These are phyloP conservation scores for Periglandula ipomoeae DNA, from an alignment of 2,329 filamentous ascomycete species.

Conservation along the genomic window DNA sequence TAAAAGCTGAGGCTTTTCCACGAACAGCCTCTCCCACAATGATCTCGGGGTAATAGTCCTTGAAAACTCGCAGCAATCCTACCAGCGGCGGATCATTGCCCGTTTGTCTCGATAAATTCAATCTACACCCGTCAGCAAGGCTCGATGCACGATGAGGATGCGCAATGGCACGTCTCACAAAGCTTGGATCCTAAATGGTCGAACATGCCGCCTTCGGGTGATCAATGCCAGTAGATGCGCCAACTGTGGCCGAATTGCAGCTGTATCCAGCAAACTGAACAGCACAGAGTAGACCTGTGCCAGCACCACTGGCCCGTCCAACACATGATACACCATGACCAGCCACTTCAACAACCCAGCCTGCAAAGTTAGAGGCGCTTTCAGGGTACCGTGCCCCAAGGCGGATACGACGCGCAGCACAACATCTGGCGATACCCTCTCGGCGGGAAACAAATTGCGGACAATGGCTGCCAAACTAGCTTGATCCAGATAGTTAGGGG, in stretches of 20 bases:
- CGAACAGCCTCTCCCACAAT: conserved; percentile 62
- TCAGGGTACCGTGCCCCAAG: conserved; percentile 69
- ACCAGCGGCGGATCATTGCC: conserved; percentile 67
- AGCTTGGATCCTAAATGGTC: conserved; percentile 72
- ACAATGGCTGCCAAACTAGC: conserved; percentile 59
- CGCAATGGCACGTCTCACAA: conserved; percentile 37
- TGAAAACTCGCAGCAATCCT: conserved; percentile 71
- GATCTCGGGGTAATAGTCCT: conserved; percentile 85
- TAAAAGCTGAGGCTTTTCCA: conserved; percentile 53
- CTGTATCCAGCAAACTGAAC: conserved; percentile 75
- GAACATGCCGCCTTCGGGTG: conserved; percentile 73
- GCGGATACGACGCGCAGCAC: conserved; percentile 60
- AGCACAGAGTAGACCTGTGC: conserved; percentile 65
- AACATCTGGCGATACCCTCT: conserved; percentile 48
- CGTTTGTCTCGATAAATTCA: conserved; percentile 48
- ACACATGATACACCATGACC: conserved; percentile 61
- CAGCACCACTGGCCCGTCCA: conserved; percentile 55
- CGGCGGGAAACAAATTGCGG: conserved; percentile 68
- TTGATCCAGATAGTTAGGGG: conserved; percentile 65
- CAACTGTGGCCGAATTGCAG: conserved; percentile 57
- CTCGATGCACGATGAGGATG: conserved; percentile 4
- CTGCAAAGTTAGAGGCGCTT: conserved; percentile 64
- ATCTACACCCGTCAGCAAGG: conserved; percentile 26
- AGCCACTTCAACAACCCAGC: conserved; percentile 68
- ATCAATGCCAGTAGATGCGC: conserved; percentile 73